phyloP scores from a whole-genome alignment of 2,329 filamentous ascomycete genomes.

The Kalmusia sp. region DNA sequence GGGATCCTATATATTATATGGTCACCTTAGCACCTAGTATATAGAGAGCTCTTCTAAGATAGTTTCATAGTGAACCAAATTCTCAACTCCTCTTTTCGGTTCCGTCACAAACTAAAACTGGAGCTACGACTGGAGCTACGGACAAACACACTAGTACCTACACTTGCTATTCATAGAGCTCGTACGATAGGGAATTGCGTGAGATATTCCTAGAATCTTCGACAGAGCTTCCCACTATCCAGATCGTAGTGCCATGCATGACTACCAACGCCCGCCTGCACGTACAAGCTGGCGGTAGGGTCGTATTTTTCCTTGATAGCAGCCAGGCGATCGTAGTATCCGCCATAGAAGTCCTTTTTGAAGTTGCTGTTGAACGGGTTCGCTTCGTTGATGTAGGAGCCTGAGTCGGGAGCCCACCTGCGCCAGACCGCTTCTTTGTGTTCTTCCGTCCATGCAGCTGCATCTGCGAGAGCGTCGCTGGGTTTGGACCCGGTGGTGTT shows the following conservation, averaged over 20 bases:
- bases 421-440: slow-evolving; percentile 26
- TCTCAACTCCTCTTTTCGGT: too few species aligned
- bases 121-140: too few species aligned
- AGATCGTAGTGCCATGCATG: slow-evolving; percentile 31
- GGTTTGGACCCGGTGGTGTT: neutral
- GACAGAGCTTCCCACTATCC: slow-evolving; percentile 27
- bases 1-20: too few species aligned
- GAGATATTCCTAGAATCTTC: too few species aligned
- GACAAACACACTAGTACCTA: too few species aligned
- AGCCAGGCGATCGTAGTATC: slow-evolving; percentile 10
- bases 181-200: too few species aligned
- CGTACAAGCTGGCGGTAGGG: slow-evolving; percentile 24
- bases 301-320: slow-evolving; percentile 20
- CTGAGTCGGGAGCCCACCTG: slow-evolving; percentile 18
- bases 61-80: too few species aligned
- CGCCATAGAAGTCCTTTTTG: slow-evolving; percentile 22
- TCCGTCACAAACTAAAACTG: too few species aligned
- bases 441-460: slow-evolving; percentile 21
- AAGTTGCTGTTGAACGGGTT: slow-evolving; percentile 19
- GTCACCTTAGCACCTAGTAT: too few species aligned
- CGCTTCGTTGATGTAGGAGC: slow-evolving; percentile 28
- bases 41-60: too few species aligned
- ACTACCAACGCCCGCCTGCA: slow-evolving; percentile 27
- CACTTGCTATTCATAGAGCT: too few species aligned
- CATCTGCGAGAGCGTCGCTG: neutral